A percentile compares a stretch with the other conserved stretches of the same genome.
These are phyloP conservation scores for Daldinia sp. DNA, from an alignment of 2,329 filamentous ascomycete species.

Conservation along the genomic window DNA sequence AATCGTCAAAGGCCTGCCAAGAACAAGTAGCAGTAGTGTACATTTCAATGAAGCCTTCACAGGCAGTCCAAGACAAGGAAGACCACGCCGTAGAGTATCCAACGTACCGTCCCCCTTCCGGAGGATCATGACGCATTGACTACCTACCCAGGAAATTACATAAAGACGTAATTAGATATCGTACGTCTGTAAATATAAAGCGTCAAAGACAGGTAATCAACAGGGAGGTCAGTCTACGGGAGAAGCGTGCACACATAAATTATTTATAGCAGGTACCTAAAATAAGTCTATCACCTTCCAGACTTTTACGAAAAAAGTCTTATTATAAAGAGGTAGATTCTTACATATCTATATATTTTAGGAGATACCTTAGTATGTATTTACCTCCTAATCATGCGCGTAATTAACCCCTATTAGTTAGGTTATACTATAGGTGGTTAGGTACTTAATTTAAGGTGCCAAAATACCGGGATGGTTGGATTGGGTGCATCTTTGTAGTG, in stretches of 20 bases:
- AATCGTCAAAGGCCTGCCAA: neutral
- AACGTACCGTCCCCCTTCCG: neutral
- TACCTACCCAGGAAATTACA: too few species aligned
- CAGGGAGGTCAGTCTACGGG: neutral
- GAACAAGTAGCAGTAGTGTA: neutral
- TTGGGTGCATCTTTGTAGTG: too few species aligned
- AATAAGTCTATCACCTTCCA: too few species aligned
- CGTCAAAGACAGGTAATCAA: neutral
- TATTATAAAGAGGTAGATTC: too few species aligned
- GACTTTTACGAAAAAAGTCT: too few species aligned
- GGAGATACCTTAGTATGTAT: neutral
- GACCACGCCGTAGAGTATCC: neutral
- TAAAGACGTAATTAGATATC: neutral
- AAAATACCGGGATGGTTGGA: neutral
- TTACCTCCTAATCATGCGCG: neutral
- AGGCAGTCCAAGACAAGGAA: neutral
- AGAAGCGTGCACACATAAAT: too few species aligned
- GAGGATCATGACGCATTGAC: neutral
- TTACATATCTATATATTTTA: too few species aligned
- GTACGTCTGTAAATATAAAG: neutral
- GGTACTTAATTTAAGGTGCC: neutral
- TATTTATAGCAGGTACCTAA: neutral
- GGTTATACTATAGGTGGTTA: neutral
- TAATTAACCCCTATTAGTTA: neutral
- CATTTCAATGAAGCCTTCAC: neutral